Evolutionary conservation across 768 basidiomycete species (phyloP).

Genomic region (Termitomyces eurrhizus): DNA sequence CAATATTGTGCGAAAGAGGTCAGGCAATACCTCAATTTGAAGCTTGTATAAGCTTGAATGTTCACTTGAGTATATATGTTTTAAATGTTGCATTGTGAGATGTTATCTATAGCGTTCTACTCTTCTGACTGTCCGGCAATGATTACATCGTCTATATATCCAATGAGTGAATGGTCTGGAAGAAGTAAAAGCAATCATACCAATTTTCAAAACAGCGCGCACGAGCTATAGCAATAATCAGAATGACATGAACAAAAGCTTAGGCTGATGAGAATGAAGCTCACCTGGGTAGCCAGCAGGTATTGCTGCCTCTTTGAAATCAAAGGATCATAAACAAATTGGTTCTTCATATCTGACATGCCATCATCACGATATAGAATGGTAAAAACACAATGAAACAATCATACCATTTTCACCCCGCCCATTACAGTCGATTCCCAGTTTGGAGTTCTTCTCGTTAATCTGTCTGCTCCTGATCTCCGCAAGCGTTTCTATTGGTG

Average conservation of each 20-base stretch:
- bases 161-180: not conserved
- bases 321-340: conserved; percentile 94
- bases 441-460: conserved; percentile 72
- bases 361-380: not conserved
- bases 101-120: conserved; percentile 10
- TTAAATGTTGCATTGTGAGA: not conserved
- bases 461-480: conserved; percentile 94
- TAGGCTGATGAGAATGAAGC: conserved; percentile 14
- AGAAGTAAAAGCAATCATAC: conserved; percentile 33
- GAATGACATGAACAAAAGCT: not conserved
- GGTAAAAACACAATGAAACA: not conserved
- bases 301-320: conserved; percentile 98
- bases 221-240: conserved; percentile 50
- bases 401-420: conserved; percentile 78
- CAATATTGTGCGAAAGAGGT: not conserved
- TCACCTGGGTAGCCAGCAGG: conserved; percentile 90
- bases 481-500: conserved; percentile 95
- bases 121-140: conserved; percentile 17
- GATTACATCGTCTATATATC: conserved; percentile 16
- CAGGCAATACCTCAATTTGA: not conserved
- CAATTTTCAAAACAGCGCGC: conserved; percentile 84
- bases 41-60: not conserved
- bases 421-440: conserved; percentile 93
- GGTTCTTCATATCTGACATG: conserved; percentile 88
- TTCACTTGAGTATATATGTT: not conserved